Base-by-base conservation (phyloP, 2,329 filamentous ascomycete genomes). In the Lasiodiplodia sp. region DNA sequence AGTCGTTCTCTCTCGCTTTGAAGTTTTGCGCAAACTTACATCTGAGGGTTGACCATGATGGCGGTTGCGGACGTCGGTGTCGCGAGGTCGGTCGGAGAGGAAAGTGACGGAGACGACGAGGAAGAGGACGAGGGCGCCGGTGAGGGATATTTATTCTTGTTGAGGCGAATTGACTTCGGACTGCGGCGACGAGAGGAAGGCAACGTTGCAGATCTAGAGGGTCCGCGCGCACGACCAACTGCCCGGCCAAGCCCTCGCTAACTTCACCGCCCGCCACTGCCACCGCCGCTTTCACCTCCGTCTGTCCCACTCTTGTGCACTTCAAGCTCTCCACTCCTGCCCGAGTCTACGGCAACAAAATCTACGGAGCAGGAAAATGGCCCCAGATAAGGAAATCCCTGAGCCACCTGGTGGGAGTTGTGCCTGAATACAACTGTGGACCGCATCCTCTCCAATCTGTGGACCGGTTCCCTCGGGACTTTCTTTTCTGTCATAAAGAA, bases 41-140 rank as follows among this genome's bases (percentile, higher is more conserved):
- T 71, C 66, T 75, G 73, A 23, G 73, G 73, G 62, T 64, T 70
- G 68, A 73, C 68, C 68, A 69, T 69, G 12, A 14, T 67, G 68
- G 37, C 67, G 58, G 51, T 49, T 60, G 57, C n/a, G 21, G 49
- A 4, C 49, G 38, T 51, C 49, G 37, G 25, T 18, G 60, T 12
- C 44, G 28, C 44, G 18, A 31, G 28, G n/a, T 52, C 28, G 31
- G 31, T 49, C 25, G 58, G 37, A 5, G 37, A 21, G 21, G 44
- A 37, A 40, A 56, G 12, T 53, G 37, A 57, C 55, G 55, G 31
- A 14, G 55, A 57, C 55, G 55, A n/a, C 51, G 51, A 53, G 51
- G 51, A 23, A 47, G 64, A 52, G 37, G 53, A 21, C 10, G 51
- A 28, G 31, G 37, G 12, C 40, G 65, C 31, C 53, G 53, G 65